A percentile compares a stretch with the other conserved stretches of the same genome.
Evolutionary conservation across 2,329 filamentous ascomycete species (phyloP).

Genomic region (Paecilomyces sp.): DNA sequence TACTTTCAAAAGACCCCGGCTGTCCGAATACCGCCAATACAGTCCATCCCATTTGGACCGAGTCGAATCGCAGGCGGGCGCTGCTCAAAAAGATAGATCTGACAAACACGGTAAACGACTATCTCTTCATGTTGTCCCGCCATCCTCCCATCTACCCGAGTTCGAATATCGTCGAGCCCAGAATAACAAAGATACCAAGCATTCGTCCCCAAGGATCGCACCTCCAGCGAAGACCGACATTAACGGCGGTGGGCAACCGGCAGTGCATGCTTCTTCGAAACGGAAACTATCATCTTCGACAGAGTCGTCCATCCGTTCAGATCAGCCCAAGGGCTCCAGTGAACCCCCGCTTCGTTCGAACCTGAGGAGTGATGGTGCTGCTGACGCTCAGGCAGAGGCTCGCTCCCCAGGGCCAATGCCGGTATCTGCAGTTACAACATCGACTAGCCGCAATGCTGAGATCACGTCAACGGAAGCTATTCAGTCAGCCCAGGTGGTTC

Average conservation of each 20-base stretch:
- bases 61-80: background rate
- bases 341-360: background rate
- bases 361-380: background rate
- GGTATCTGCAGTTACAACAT: conserved; percentile 1
- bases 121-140: conserved; percentile 24
- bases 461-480: conserved; percentile 18
- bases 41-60: background rate
- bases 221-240: background rate
- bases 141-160: conserved; percentile 30
- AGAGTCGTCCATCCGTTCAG: background rate
- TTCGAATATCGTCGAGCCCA: conserved; percentile 30
- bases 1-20: background rate
- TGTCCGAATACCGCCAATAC: background rate
- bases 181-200: conserved; percentile 3
- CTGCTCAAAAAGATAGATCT: background rate
- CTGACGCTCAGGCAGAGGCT: background rate
- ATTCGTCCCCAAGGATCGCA: conserved; percentile 5
- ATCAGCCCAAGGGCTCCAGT: background rate
- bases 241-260: background rate
- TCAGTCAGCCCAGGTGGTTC: conserved; percentile 31
- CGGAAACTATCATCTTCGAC: conserved; percentile 7
- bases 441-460: background rate
- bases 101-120: conserved; percentile 5
- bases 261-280: background rate
- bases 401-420: conserved; percentile 4